Conservation (phyloP, 1,284 basidiomycete genomes). For the Ustilago nuda region DNA sequence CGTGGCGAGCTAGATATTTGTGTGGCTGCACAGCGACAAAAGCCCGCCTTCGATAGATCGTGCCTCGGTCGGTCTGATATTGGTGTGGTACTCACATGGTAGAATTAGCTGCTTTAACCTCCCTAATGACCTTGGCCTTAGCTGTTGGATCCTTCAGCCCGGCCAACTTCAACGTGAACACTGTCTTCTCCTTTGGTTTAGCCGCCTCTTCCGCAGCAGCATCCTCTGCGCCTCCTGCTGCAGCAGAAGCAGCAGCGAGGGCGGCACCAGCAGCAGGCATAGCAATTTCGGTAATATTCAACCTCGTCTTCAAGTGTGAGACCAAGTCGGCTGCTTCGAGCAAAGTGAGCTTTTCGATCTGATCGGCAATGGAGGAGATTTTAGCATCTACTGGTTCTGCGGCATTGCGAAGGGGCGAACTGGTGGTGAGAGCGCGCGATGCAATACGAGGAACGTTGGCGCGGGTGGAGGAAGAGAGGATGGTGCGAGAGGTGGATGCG, state of each 20-base stretch:
- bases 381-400: slow-evolving; percentile 72
- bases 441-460: slow-evolving; percentile 11
- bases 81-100: slow-evolving; percentile 49
- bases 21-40: too few species aligned
- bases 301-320: slow-evolving; percentile 86
- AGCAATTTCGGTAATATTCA: slow-evolving; percentile 98
- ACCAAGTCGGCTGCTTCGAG: slow-evolving; percentile 98
- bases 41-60: too few species aligned
- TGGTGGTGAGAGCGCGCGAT: slow-evolving; percentile 23
- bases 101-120: slow-evolving; percentile 82
- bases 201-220: slow-evolving; percentile 77
- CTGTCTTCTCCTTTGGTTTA: slow-evolving; percentile 98
- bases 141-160: slow-evolving; percentile 66
- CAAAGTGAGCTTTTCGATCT: slow-evolving; percentile 89
- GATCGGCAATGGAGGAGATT: slow-evolving; percentile 87
- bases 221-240: slow-evolving; percentile 41
- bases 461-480: slow-evolving; percentile 9
- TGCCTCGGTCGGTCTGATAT: too few species aligned
- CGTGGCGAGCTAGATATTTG: too few species aligned
- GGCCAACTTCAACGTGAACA: slow-evolving; percentile 84
- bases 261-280: slow-evolving; percentile 81
- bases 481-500: slow-evolving; percentile 32
- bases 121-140: slow-evolving; percentile 95
- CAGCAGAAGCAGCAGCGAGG: slow-evolving; percentile 33
- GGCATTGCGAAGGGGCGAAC: slow-evolving; percentile 12